Evolutionary conservation across 768 basidiomycete genomes (phyloP), one percentile per base, ranked within the genome.

Genomic region (Dendrothele bispora): DNA sequence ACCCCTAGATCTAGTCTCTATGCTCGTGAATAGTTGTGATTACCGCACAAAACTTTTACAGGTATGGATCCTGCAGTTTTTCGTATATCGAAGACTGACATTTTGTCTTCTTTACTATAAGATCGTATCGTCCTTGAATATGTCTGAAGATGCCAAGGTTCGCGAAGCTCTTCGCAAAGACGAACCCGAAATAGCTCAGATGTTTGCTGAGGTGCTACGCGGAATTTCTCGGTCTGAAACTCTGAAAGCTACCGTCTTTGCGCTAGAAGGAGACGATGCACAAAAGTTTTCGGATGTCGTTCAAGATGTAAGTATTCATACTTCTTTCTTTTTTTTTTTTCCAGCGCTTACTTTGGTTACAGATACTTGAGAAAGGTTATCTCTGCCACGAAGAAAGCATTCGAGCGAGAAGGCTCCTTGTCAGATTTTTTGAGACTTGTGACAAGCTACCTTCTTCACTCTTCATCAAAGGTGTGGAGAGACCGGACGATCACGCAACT

Each of bases 401-500:
- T n/a, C 10, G 30, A n/a, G 30, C 30, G 10, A 10, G 30, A 10
- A 10, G 30, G n/a, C 30, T 34, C 30, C 30, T 34, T 10, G 30
- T 34, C 30, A 10, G 30, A n/a, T 34, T 34, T 10, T 34, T n/a
- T 34, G 30, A 34, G n/a, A 34, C 30, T n/a, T 34, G 30, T n/a
- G 30, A 34, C 30, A 34, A 34, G 30, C 30, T 34, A 34, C 30
- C 30, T 10, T 34, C 30, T 10, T 10, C n/a, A n/a, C n/a, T n/a
- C n/a, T n/a, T n/a, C n/a, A n/a, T n/a, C n/a, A n/a, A n/a, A n/a
- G n/a, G n/a, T n/a, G n/a, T n/a, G n/a, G n/a, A n/a, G n/a, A n/a
- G n/a, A n/a, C n/a, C n/a, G n/a, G 62, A 58, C 2, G 51, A 52
- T 22, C 52, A 63, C 22, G 54, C 62, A 2, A 53, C 54, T 3